A percentile compares a stretch with the other conserved stretches of the same genome.
Conservation (phyloP, 768 basidiomycete species). For the Lactarius sp. region DNA sequence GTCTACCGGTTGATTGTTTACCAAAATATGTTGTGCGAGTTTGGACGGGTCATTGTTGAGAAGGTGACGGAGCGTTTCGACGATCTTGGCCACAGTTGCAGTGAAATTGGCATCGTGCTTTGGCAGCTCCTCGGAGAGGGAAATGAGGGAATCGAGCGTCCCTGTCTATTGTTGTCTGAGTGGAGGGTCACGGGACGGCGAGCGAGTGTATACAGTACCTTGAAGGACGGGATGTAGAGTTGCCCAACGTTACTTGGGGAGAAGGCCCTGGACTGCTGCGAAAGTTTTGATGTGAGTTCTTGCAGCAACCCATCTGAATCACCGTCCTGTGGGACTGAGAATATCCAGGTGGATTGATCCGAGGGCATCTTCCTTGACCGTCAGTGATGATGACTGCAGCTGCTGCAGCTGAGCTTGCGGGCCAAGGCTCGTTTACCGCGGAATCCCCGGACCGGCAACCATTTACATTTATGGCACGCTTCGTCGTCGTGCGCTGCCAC, state of each 20-base stretch:
- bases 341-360: slow-evolving; percentile 92
- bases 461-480: background rate
- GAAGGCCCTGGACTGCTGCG: slow-evolving; percentile 49
- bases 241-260: slow-evolving; percentile 49
- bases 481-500: background rate
- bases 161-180: slow-evolving; percentile 58
- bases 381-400: background rate
- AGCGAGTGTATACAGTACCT: slow-evolving; percentile 49
- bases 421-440: background rate
- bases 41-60: slow-evolving; percentile 82
- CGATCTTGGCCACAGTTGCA: slow-evolving; percentile 80
- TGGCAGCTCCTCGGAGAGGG: slow-evolving; percentile 86
- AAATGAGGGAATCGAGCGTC: slow-evolving; percentile 84
- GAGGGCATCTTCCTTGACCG: slow-evolving; percentile 67
- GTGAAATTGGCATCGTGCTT: slow-evolving; percentile 91
- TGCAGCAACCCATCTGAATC: slow-evolving; percentile 73
- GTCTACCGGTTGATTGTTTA: slow-evolving; percentile 77
- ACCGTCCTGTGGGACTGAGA: slow-evolving; percentile 81
- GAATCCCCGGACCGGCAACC: background rate
- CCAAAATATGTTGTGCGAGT: slow-evolving; percentile 66
- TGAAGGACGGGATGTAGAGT: slow-evolving; percentile 80
- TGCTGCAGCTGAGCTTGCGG: background rate
- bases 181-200: background rate
- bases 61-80: slow-evolving; percentile 89
- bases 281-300: slow-evolving; percentile 60